Evolutionary conservation across 2,329 filamentous ascomycete genomes (phyloP).

Genomic region (Apiospora malaysiana): DNA sequence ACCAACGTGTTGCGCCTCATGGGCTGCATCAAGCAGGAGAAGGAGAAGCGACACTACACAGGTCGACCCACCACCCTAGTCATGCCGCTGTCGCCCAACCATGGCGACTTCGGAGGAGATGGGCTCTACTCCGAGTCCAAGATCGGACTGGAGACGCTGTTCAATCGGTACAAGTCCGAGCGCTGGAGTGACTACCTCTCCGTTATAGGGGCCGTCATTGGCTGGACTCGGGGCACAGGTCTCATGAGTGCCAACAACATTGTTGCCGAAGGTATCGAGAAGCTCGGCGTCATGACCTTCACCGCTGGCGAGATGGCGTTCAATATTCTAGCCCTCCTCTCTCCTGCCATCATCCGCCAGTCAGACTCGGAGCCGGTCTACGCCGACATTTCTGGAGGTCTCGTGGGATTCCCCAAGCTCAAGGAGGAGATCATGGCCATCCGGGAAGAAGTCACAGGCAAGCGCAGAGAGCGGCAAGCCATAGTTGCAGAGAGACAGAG

Average conservation of each 20-base stretch:
- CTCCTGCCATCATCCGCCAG: conserved; percentile 91
- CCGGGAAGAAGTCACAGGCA: conserved; percentile 91
- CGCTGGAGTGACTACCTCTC: conserved; percentile 97
- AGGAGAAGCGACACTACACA: conserved; percentile 84
- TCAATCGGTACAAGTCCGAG: conserved; percentile 98
- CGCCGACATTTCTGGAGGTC: conserved; percentile 86
- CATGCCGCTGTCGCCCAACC: conserved; percentile 93
- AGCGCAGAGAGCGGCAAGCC: conserved; percentile 81
- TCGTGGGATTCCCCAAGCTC: conserved; percentile 95
- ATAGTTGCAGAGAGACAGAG: not conserved
- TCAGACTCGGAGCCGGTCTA: not conserved
- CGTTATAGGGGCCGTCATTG: conserved; percentile 96
- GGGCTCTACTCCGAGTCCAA: conserved; percentile 98
- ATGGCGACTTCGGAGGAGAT: conserved; percentile 97
- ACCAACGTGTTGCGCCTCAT: conserved; percentile 94
- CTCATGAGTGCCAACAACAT: conserved; percentile 98
- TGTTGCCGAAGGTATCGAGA: conserved; percentile 94
- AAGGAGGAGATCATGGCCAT: conserved; percentile 80
- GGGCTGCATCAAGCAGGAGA: conserved; percentile 88
- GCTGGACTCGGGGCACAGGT: conserved; percentile 97
- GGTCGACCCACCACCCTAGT: conserved; percentile 79
- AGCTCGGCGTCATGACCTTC: conserved; percentile 95
- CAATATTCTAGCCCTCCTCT: conserved; percentile 95
- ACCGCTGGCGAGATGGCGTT: conserved; percentile 99
- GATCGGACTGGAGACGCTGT: conserved; percentile 92